Evolutionary conservation across 805 yeast genomes (phyloP).

Genomic region (Sugiyamaella smithiae): DNA sequence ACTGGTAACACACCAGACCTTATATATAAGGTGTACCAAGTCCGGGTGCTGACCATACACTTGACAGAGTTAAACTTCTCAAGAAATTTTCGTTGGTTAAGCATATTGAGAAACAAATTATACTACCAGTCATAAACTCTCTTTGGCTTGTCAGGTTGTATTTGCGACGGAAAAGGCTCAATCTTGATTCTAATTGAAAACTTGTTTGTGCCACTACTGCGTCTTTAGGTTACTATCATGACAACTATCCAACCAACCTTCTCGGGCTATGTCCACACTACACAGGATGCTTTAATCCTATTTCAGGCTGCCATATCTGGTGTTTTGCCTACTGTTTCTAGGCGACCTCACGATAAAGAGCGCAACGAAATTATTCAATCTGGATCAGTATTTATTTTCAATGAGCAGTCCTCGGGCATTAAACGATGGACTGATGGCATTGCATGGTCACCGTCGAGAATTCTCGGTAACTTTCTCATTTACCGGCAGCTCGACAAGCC

Average conservation of each 20-base stretch:
- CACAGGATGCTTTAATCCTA: constrained; percentile 77
- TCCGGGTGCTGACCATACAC: background rate
- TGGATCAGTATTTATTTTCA: constrained; percentile 81
- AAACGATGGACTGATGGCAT: constrained; percentile 97
- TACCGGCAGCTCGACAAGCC: constrained; percentile 67
- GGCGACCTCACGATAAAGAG: constrained; percentile 83
- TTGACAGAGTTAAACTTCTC: constrained; percentile 3
- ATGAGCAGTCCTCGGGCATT: constrained; percentile 78
- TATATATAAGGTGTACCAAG: too few relatives aligned
- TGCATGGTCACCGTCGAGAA: constrained; percentile 89
- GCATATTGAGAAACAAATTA: constrained; percentile 4
- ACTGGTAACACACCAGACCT: too few relatives aligned
- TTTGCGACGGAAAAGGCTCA: too few relatives aligned
- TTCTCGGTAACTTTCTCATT: constrained; percentile 78
- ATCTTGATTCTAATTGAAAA: too few relatives aligned
- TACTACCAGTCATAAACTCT: background rate
- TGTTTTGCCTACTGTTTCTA: constrained; percentile 56
- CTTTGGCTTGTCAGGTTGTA: background rate
- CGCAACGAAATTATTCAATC: constrained; percentile 61
- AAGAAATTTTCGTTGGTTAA: background rate
- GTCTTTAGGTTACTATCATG: too few relatives aligned
- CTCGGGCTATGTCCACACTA: constrained; percentile 73
- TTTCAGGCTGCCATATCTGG: constrained; percentile 75
- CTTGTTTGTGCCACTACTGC: too few relatives aligned
- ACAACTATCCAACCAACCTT: constrained; percentile 51